Conservation (phyloP, 305 asterid species). For the Fraxinus sp. region DNA sequence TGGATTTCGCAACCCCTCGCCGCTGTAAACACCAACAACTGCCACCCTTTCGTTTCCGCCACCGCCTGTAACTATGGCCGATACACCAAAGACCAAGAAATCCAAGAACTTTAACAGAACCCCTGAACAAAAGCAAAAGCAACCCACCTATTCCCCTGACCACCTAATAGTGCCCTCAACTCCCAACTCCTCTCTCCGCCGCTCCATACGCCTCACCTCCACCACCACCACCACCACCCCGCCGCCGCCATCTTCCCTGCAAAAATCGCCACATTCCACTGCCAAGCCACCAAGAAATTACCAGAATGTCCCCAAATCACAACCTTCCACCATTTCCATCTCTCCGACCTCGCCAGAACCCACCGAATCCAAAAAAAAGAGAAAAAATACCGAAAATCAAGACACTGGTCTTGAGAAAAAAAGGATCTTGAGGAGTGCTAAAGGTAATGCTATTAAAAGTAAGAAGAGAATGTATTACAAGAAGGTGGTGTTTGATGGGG, state of each 20-base stretch:
- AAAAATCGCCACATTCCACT: constrained; percentile 36
- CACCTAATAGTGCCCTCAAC: constrained; percentile 28
- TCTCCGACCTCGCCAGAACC: constrained; percentile 55
- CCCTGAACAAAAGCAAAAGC: constrained; percentile 13
- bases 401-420: constrained; percentile 23
- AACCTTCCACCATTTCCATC: constrained; percentile 30
- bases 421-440: constrained; percentile 28
- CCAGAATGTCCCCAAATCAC: constrained; percentile 25
- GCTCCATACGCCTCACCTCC: constrained; percentile 35
- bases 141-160: constrained; percentile 21
- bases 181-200: constrained; percentile 27
- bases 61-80: constrained; percentile 25
- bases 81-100: constrained; percentile 29
- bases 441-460: constrained; percentile 17
- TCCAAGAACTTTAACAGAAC: constrained; percentile 22
- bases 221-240: constrained; percentile 29
- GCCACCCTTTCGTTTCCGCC: constrained; percentile 12
- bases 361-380: constrained; percentile 44
- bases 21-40: background rate
- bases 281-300: constrained; percentile 1
- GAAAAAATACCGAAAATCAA: constrained; percentile 27
- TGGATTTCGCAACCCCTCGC: constrained; percentile 6
- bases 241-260: constrained; percentile 12
- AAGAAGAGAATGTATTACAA: constrained; percentile 61
- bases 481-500: constrained; percentile 68